phyloP scores from a whole-genome alignment of 2,329 filamentous ascomycete species.

The Aspergillus sp. region DNA sequence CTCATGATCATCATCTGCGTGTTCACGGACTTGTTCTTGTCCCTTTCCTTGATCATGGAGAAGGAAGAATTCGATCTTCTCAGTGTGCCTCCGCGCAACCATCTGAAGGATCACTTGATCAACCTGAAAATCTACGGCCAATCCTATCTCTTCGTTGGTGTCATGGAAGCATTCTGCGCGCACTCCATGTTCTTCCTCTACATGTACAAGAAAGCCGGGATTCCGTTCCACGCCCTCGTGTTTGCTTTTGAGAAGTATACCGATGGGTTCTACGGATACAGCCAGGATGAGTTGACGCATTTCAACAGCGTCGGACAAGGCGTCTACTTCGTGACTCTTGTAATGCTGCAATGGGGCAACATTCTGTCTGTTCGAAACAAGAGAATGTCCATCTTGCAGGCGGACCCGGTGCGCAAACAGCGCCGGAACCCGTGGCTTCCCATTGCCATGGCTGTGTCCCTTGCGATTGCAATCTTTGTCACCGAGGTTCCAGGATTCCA shows the following conservation, averaged over 20 bases:
- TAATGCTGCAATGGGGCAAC: slow-evolving; percentile 56
- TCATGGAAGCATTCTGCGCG: slow-evolving; percentile 51
- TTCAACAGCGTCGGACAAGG: slow-evolving; percentile 53
- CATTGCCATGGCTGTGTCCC: slow-evolving; percentile 46
- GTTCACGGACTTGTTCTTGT: slow-evolving; percentile 55
- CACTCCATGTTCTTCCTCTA: slow-evolving; percentile 58
- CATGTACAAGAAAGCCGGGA: slow-evolving; percentile 49
- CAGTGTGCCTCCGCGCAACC: slow-evolving; percentile 51
- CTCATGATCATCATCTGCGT: slow-evolving; percentile 61
- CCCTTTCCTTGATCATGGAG: slow-evolving; percentile 55
- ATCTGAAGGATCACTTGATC: slow-evolving; percentile 53
- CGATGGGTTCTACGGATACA: slow-evolving; percentile 52
- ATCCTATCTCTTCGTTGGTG: slow-evolving; percentile 53
- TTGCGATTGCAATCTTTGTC: slow-evolving; percentile 55
- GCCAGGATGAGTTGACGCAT: slow-evolving; percentile 42
- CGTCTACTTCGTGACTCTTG: slow-evolving; percentile 56
- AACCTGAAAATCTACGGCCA: slow-evolving; percentile 53
- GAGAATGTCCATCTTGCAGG: slow-evolving; percentile 52
- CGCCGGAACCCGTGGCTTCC: slow-evolving; percentile 53
- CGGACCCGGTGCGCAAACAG: slow-evolving; percentile 48
- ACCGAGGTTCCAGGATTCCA: slow-evolving; percentile 54
- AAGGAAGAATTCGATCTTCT: slow-evolving; percentile 56
- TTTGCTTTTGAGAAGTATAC: slow-evolving; percentile 52
- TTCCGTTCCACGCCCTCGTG: slow-evolving; percentile 49
- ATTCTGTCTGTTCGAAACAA: slow-evolving; percentile 54